Evolutionary conservation across 768 basidiomycete genomes (phyloP).

Genomic region (Auricularia auricula-judae): DNA sequence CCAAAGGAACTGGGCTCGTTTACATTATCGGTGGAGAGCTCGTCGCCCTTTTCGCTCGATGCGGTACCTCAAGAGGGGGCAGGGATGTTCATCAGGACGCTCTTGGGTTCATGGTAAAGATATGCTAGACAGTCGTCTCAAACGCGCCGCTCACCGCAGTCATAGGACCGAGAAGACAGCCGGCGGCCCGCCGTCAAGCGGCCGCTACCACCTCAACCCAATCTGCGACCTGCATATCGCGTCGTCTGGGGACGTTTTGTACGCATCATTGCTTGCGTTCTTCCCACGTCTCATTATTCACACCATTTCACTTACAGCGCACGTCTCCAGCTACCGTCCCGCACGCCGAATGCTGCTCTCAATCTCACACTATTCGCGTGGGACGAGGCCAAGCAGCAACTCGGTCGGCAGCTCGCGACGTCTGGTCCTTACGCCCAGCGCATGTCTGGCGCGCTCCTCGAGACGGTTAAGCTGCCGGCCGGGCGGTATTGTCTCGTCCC

Average conservation of each 20-base stretch:
- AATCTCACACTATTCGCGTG: constrained; percentile 51
- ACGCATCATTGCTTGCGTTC: constrained; percentile 11
- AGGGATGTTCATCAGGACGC: constrained; percentile 68
- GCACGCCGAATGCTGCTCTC: constrained; percentile 33
- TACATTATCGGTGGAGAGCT: constrained; percentile 51
- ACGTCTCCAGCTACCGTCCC: constrained; percentile 51
- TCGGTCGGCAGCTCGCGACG: constrained; percentile 41
- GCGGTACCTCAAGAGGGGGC: constrained; percentile 78
- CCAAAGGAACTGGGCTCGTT: constrained; percentile 58
- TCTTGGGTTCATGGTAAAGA: constrained; percentile 62
- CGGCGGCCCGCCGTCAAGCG: constrained; percentile 57
- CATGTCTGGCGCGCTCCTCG: constrained; percentile 58
- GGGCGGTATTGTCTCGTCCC: constrained; percentile 68
- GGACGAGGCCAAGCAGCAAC: constrained; percentile 15
- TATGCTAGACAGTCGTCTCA: constrained; percentile 11
- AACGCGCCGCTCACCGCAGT: neutral
- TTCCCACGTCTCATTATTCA: neutral
- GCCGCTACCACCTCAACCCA: constrained; percentile 59
- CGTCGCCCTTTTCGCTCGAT: constrained; percentile 46
- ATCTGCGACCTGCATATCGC: constrained; percentile 50
- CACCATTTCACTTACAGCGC: constrained; percentile 32
- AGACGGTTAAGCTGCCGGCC: constrained; percentile 34
- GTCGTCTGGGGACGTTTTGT: constrained; percentile 48
- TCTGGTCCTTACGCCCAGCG: constrained; percentile 76
- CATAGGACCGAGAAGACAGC: constrained; percentile 47